Base-by-base conservation (phyloP, 2,329 filamentous ascomycete genomes). In the Cyanodermella asteris region DNA sequence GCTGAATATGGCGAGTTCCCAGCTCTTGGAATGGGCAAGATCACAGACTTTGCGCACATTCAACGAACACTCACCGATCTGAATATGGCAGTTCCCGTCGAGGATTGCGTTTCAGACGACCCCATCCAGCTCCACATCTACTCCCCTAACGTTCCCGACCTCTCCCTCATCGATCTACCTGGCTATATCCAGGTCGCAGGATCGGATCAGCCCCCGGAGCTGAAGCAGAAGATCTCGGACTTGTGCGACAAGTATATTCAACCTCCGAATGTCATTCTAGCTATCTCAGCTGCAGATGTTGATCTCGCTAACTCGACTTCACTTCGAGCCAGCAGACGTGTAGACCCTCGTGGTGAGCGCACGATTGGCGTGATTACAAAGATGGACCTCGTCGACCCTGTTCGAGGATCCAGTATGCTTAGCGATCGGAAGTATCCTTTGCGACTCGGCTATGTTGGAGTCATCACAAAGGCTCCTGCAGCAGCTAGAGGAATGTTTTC, bases 291-390 rank as follows among this genome's bases (percentile, higher is more conserved):
- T 2, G 87, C 87, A 13, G 87, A 97, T 49, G 87, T 97, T 11
- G 87, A 97, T 55, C 51, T 97, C 29, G 87, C 87, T 13, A 97
- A 97, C 47, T 97, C 87, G 2, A 87, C 87, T 5, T 82, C 87
- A 5, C 52, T 97, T 13, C 64, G 82, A 37, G 81, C 87, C 11
- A 91, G 82, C 36, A 66, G 87, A 33, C 66, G 84, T 37, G 82
- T 94, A 15, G 87, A 97, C 41, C 87, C 87, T 2, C 64, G 87
- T 31, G 87, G 87, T 27, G 87, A 97, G 51, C 65, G 87, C 33
- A 97, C 87, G 0, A 97, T 97, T 42, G 87, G 87, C 22, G 87
- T 97, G n/a, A 72, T 97, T 20, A 97, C 87, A 3, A 97, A 97
- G 54, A 93, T 97, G 84, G 87, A 97, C 41, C 60, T 97, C 13